phyloP scores from a whole-genome alignment of 1,139 yeast genomes.

The Meyerozyma carpophila region DNA sequence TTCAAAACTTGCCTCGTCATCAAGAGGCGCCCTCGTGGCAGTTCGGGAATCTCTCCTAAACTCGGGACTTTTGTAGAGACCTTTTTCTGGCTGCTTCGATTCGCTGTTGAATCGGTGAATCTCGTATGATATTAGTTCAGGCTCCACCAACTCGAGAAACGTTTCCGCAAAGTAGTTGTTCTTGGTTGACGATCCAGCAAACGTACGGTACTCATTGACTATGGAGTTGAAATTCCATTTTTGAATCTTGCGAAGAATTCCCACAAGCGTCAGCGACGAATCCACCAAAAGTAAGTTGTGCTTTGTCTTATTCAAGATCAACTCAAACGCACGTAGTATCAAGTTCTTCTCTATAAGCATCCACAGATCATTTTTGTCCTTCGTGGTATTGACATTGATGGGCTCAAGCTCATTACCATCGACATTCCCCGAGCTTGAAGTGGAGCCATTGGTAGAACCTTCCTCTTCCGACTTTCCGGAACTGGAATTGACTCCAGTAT shows the following conservation, averaged over 20 bases:
- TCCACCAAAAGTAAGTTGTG: slow-evolving; percentile 76
- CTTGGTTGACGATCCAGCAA: slow-evolving; percentile 59
- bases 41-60: background rate
- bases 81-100: slow-evolving; percentile 7
- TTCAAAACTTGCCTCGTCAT: slow-evolving; percentile 7
- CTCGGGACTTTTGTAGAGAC: slow-evolving; percentile 2
- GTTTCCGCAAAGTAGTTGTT: slow-evolving; percentile 75
- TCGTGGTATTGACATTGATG: slow-evolving; percentile 7
- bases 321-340: slow-evolving; percentile 51
- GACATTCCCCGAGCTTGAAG: slow-evolving; percentile 12
- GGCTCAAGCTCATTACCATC: slow-evolving; percentile 7
- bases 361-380: slow-evolving; percentile 52
- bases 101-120: slow-evolving; percentile 24
- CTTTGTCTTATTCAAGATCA: slow-evolving; percentile 57
- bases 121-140: slow-evolving; percentile 46
- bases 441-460: slow-evolving; percentile 10
- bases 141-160: slow-evolving; percentile 65
- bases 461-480: slow-evolving; percentile 12
- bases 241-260: slow-evolving; percentile 74
- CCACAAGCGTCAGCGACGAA: slow-evolving; percentile 73
- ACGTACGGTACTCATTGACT: slow-evolving; percentile 77
- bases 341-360: slow-evolving; percentile 63
- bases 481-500: slow-evolving; percentile 20
- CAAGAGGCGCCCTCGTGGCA: background rate
- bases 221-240: slow-evolving; percentile 87